These are phyloP conservation scores for Paramecium primaurelia DNA, from an alignment of 73 alveolate genomes.

Conservation along the genomic window DNA sequence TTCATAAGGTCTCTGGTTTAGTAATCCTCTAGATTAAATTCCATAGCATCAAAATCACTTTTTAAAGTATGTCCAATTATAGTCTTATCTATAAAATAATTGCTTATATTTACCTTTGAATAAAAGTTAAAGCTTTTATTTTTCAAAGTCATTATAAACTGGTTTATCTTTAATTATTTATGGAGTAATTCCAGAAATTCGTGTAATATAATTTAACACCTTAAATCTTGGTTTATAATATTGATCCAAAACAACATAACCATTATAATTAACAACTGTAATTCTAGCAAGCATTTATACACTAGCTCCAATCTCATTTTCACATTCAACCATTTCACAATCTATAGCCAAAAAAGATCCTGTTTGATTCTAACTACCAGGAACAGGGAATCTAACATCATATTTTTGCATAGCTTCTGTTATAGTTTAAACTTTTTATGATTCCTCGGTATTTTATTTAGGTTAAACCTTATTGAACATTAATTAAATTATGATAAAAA, in stretches of 20 bases:
- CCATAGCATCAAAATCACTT: slow-evolving; percentile 71
- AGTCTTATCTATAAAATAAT: slow-evolving; percentile 40
- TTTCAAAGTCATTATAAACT: slow-evolving; percentile 56
- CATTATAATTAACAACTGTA: slow-evolving; percentile 77
- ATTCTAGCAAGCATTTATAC: slow-evolving; percentile 69
- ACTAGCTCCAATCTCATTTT: slow-evolving; percentile 63
- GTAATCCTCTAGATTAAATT: slow-evolving; percentile 57
- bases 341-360: slow-evolving; percentile 67
- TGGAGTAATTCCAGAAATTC: slow-evolving; percentile 76
- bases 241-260: slow-evolving; percentile 73
- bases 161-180: slow-evolving; percentile 63
- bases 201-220: slow-evolving; percentile 72
- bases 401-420: not conserved
- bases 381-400: slow-evolving; percentile 12
- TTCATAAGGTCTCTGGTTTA: slow-evolving; percentile 65
- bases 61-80: slow-evolving; percentile 76
- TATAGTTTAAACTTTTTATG: not conserved
- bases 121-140: slow-evolving; percentile 54
- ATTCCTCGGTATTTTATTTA: not conserved
- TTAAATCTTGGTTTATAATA: slow-evolving; percentile 72
- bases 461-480: not conserved
- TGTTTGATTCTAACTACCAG: slow-evolving; percentile 2
- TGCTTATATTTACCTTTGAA: not conserved
- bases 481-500: not conserved
- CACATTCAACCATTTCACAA: slow-evolving; percentile 86